Conservation (phyloP, 768 basidiomycete species). For the Lactifluus rugatus region DNA sequence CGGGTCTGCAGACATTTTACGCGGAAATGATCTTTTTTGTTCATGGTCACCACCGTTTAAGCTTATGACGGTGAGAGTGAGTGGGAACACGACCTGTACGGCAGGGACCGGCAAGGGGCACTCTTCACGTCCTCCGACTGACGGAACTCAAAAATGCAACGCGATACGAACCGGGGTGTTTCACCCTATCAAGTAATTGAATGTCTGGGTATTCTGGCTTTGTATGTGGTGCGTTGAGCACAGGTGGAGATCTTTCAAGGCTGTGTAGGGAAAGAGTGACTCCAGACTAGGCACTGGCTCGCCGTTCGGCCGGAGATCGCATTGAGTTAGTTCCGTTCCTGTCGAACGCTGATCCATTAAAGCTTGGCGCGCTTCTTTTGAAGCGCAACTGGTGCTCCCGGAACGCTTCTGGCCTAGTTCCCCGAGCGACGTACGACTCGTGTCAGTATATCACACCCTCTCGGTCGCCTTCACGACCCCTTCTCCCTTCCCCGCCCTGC, state of each 20-base stretch:
- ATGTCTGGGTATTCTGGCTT: neutral
- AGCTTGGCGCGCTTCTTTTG: conserved; percentile 9
- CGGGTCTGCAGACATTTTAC: neutral
- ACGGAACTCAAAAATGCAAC: neutral
- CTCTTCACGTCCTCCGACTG: neutral
- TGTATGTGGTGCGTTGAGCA: neutral
- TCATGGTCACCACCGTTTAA: too few relatives aligned
- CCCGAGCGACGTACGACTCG: conserved; percentile 12
- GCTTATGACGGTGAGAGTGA: neutral
- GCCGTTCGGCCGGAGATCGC: conserved; percentile 5
- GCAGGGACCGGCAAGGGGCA: neutral
- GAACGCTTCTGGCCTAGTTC: conserved; percentile 16
- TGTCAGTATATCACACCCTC: conserved; percentile 16
- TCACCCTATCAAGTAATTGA: neutral
- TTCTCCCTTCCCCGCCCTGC: neutral
- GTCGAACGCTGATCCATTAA: conserved; percentile 20
- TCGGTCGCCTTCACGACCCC: conserved; percentile 13
- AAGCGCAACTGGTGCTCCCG: conserved; percentile 14
- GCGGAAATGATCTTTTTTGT: too few relatives aligned
- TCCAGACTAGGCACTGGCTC: neutral
- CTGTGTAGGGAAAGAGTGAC: neutral
- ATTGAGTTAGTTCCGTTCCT: conserved; percentile 17
- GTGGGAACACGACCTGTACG: neutral
- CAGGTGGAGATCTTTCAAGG: neutral
- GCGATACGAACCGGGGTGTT: neutral